Conservation (phyloP, 2,329 filamentous ascomycete species). For the Dactylella cylindrospora region DNA sequence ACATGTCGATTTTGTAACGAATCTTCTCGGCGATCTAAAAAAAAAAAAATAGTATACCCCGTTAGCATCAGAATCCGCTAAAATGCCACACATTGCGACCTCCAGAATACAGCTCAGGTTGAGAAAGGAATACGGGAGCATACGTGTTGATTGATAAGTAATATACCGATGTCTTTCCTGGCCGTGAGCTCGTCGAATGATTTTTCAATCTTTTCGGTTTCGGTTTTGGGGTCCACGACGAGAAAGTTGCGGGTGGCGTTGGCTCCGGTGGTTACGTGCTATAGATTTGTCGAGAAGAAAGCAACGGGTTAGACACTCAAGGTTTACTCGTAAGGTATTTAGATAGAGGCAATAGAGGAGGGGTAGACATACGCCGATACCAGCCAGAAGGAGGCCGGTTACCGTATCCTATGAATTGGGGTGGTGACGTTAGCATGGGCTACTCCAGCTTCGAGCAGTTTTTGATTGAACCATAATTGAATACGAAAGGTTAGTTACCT, state of each 20-base stretch:
- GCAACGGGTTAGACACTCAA: not conserved
- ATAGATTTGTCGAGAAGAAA: not conserved
- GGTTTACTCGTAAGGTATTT: not conserved
- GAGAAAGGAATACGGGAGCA: slow-evolving; percentile 47
- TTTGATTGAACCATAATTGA: no score
- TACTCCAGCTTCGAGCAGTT: slow-evolving; percentile 5
- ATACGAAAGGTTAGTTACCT: no score
- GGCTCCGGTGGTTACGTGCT: slow-evolving; percentile 89
- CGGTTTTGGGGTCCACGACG: slow-evolving; percentile 91
- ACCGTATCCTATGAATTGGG: slow-evolving; percentile 75
- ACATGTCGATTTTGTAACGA: slow-evolving; percentile 83
- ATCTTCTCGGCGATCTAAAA: slow-evolving; percentile 87
- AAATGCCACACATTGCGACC: not conserved
- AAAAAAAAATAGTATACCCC: not conserved
- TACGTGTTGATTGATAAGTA: slow-evolving; percentile 98
- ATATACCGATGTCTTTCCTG: slow-evolving; percentile 93
- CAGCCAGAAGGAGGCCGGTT: slow-evolving; percentile 89
- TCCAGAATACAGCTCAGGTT: slow-evolving; percentile 17
- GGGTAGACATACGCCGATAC: slow-evolving; percentile 73
- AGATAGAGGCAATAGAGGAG: not conserved
- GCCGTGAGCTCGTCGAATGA: slow-evolving; percentile 85
- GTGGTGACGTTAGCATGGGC: slow-evolving; percentile 44
- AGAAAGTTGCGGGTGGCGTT: slow-evolving; percentile 97
- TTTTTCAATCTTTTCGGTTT: slow-evolving; percentile 80
- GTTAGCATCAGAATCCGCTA: slow-evolving; percentile 4